These are phyloP conservation scores for Alternaria burnsii DNA, from an alignment of 2,329 filamentous ascomycete species.

Conservation along the genomic window DNA sequence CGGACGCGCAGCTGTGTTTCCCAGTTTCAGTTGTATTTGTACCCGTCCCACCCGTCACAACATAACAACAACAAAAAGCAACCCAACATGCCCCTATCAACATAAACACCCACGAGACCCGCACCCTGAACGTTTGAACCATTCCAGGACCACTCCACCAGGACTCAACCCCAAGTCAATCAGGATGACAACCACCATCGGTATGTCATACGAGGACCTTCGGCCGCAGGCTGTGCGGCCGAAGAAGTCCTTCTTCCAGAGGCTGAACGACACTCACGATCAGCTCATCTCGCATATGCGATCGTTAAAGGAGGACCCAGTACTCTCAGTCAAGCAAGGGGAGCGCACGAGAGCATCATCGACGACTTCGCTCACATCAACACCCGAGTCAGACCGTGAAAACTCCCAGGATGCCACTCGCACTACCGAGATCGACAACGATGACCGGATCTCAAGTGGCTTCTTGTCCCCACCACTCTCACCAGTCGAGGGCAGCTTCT, in stretches of 20 bases:
- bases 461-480: conserved; percentile 12
- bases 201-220: conserved; percentile 18
- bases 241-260: conserved; percentile 27
- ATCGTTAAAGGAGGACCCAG: conserved; percentile 11
- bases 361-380: conserved; percentile 10
- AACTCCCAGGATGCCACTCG: conserved; percentile 10
- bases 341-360: conserved; percentile 15
- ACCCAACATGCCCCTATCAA: conserved; percentile 9
- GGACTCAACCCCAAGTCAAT: neutral
- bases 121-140: neutral
- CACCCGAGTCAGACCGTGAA: conserved; percentile 13
- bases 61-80: conserved; percentile 14
- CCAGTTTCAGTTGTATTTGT: conserved; percentile 18
- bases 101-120: conserved; percentile 10
- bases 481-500: conserved; percentile 13
- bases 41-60: conserved; percentile 11
- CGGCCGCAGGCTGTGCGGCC: conserved; percentile 14
- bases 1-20: conserved; percentile 7
- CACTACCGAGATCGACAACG: conserved; percentile 7
- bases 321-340: neutral
- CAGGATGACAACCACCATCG: conserved; percentile 26
- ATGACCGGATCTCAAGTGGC: conserved; percentile 2
- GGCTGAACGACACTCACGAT: conserved; percentile 21
- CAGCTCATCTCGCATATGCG: conserved; percentile 22
- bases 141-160: neutral